Evolutionary conservation across 306 rosid genomes (phyloP).

Genomic region (Fagus crenata): DNA sequence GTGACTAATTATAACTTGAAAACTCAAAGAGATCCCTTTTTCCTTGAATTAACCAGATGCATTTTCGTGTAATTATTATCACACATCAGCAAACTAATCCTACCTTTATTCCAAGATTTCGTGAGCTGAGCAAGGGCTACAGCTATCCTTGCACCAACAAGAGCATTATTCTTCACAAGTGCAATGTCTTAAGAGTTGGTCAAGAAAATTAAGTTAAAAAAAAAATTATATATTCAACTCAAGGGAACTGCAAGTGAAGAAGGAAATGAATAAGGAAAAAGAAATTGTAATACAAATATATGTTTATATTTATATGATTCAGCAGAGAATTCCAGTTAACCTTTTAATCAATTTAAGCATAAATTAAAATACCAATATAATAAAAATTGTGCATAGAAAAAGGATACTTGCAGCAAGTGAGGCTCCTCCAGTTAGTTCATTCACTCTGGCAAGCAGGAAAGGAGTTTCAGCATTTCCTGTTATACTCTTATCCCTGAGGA

Average conservation of each 20-base stretch:
- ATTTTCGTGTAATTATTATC: not conserved
- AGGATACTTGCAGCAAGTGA: constrained; percentile 92
- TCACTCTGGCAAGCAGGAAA: constrained; percentile 77
- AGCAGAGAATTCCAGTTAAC: not conserved
- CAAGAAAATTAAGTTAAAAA: constrained; percentile 33
- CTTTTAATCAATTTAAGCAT: not conserved
- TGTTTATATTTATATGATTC: constrained; percentile 10
- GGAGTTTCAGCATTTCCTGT: constrained; percentile 86
- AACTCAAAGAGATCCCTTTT: not conserved
- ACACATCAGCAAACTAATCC: not conserved
- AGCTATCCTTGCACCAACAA: constrained; percentile 66
- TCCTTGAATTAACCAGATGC: not conserved
- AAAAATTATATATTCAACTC: not conserved
- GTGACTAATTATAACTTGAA: not conserved
- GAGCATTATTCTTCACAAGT: constrained; percentile 92
- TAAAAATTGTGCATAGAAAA: constrained; percentile 9
- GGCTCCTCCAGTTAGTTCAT: constrained; percentile 78
- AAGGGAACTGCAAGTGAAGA: not conserved
- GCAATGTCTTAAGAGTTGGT: constrained; percentile 72
- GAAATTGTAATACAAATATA: not conserved
- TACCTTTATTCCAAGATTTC: constrained; percentile 40
- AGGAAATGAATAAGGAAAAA: not conserved
- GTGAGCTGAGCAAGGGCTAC: constrained; percentile 64
- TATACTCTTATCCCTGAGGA: constrained; percentile 63
- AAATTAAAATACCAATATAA: not conserved